A percentile compares a stretch with the other conserved stretches of the same genome.
Conservation (phyloP, 75 land plant species). For the Adiantum capillusveneris region DNA sequence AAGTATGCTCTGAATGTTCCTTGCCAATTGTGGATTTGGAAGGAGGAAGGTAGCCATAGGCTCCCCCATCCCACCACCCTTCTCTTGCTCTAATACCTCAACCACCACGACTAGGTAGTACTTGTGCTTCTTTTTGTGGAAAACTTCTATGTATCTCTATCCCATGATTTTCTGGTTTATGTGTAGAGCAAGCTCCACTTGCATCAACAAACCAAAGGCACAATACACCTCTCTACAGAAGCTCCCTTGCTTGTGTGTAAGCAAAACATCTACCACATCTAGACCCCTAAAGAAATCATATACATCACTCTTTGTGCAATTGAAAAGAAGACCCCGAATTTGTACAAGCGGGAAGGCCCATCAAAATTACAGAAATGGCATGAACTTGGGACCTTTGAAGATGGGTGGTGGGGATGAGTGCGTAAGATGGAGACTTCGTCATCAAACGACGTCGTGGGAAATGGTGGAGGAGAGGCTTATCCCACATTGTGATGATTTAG, state of each 20-base stretch:
- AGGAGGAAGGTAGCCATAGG: background rate
- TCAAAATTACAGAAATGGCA: background rate
- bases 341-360: slow-evolving; percentile 54
- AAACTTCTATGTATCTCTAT: slow-evolving; percentile 28
- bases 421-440: background rate
- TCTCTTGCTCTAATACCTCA: slow-evolving; percentile 11
- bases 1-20: slow-evolving; percentile 25
- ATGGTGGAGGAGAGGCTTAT: too few relatives aligned
- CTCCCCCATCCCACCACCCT: slow-evolving; percentile 1
- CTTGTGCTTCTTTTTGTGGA: slow-evolving; percentile 28
- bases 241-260: slow-evolving; percentile 59
- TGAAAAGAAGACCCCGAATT: slow-evolving; percentile 76
- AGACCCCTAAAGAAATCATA: slow-evolving; percentile 67
- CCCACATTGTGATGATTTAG: too few relatives aligned
- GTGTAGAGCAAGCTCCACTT: slow-evolving; percentile 49
- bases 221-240: slow-evolving; percentile 78
- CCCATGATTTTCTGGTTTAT: slow-evolving; percentile 32
- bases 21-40: slow-evolving; percentile 5
- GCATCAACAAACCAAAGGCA: slow-evolving; percentile 63
- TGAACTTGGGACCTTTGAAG: background rate
- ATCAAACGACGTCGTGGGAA: background rate
- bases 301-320: slow-evolving; percentile 51
- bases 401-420: background rate
- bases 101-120: slow-evolving; percentile 26
- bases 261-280: slow-evolving; percentile 73